phyloP scores from a whole-genome alignment of 2,329 filamentous ascomycete genomes.

The Pseudocercospora musae region DNA sequence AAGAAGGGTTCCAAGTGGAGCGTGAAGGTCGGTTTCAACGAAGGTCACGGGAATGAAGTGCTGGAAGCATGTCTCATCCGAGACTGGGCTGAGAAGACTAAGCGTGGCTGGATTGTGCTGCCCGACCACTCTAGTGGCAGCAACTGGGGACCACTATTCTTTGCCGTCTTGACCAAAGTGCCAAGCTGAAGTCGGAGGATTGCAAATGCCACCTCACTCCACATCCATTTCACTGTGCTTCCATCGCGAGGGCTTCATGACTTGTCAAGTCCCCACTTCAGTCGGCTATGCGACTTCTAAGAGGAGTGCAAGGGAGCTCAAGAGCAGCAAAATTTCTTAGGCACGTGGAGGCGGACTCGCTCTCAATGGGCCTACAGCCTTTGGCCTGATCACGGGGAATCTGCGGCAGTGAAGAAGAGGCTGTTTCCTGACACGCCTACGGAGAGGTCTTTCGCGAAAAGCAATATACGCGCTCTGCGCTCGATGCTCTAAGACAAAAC shows the following conservation, averaged over 20 bases:
- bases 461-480: too few species aligned
- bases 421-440: too few species aligned
- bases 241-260: background rate
- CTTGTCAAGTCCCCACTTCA: background rate
- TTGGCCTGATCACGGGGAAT: too few species aligned
- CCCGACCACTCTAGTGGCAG: slow-evolving; percentile 39
- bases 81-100: slow-evolving; percentile 34
- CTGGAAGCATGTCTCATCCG: slow-evolving; percentile 25
- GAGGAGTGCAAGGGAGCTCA: too few species aligned
- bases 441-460: too few species aligned
- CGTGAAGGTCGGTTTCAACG: slow-evolving; percentile 30
- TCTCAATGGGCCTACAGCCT: too few species aligned
- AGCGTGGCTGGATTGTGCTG: slow-evolving; percentile 40
- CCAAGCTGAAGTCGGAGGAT: slow-evolving; percentile 1
- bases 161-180: slow-evolving; percentile 39
- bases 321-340: too few species aligned
- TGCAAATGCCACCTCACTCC: background rate
- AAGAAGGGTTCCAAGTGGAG: slow-evolving; percentile 38
- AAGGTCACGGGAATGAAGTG: slow-evolving; percentile 8
- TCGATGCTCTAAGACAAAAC: too few species aligned
- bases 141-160: slow-evolving; percentile 43
- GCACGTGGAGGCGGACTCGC: too few species aligned
- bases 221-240: background rate
- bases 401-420: too few species aligned
- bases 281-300: too few species aligned